Base-by-base conservation (phyloP, 345 rosid genomes). In the Gossypium raimondii region DNA sequence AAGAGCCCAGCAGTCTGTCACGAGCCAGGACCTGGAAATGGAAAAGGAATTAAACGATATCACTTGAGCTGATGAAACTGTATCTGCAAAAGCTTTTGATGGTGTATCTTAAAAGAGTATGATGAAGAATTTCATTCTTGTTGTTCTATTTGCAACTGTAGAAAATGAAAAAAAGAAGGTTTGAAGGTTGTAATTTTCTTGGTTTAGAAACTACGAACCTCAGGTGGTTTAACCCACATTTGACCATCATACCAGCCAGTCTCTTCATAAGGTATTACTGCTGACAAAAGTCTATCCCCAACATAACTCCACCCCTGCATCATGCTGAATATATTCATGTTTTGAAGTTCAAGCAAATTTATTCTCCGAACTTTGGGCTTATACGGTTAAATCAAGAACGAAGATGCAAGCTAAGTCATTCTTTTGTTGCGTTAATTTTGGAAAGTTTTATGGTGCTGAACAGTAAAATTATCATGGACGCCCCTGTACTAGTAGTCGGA, bases 241-340 rank as follows among this genome's bases (percentile, higher is more conserved):
- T 92, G 98, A 22, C 97, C 98, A 72, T 94, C 97, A 82, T 94
- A 94, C 97, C 98, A 94, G 78, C 98, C 98, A 58, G 90, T 94
- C 86, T 94, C 98, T 85, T 94, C 98, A 47, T 94, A 92, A n/a
- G 97, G 97, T 48, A 94, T 82, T 75, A 94, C 97, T 3, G 98
- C 98, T 22, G 98, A 88, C 65, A 94, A 88, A 75, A 94, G 91
- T 77, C 98, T 87, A 72, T 92, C 97, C 38, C 98, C 98, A 53
- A 92, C 94, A 58, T 92, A 94, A 79, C 94, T 94, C 98, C 98
- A 94, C 75, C 98, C 98, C 97, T 94, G 84, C 34, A 72, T 55
- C 47, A 78, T 64, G 38, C 68, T 34, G 58, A 76, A 47, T 11
- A 65, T 61, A 16, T 52, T 34, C 60, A 62, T 9, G 6, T 63